These are phyloP conservation scores for Nitzschia putrida DNA, from an alignment of 108 stramenopile species.

Conservation along the genomic window DNA sequence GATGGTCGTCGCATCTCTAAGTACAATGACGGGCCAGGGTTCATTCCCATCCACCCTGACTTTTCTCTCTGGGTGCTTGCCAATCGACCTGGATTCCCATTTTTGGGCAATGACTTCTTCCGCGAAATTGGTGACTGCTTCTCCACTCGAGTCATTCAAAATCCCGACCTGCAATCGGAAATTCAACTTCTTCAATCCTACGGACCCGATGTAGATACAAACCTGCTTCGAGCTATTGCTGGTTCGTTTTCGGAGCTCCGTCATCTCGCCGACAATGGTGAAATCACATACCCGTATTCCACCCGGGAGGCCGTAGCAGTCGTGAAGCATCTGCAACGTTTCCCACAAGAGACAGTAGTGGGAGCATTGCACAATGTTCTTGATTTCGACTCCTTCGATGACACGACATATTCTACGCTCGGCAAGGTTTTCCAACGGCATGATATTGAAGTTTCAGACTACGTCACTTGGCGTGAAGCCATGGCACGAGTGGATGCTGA, in stretches of 20 bases:
- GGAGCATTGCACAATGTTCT: conserved; percentile 79
- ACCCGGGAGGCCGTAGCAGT: conserved; percentile 82
- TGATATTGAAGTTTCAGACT: conserved; percentile 37
- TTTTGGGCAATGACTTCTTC: conserved; percentile 87
- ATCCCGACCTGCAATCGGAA: conserved; percentile 67
- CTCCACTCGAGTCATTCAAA: conserved; percentile 55
- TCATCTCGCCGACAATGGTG: conserved; percentile 54
- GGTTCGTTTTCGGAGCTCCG: conserved; percentile 72
- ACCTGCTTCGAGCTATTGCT: conserved; percentile 52
- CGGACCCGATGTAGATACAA: conserved; percentile 54
- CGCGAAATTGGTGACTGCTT: conserved; percentile 80
- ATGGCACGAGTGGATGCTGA: neutral
- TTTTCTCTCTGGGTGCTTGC: conserved; percentile 79
- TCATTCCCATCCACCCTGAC: conserved; percentile 71
- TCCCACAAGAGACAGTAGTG: conserved; percentile 68
- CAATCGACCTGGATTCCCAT: conserved; percentile 90
- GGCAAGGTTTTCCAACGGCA: conserved; percentile 49
- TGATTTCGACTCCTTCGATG: conserved; percentile 77
- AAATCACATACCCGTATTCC: conserved; percentile 78
- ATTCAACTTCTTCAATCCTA: conserved; percentile 60
- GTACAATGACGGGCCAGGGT: conserved; percentile 21
- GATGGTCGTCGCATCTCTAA: conserved; percentile 70
- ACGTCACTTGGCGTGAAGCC: conserved; percentile 42
- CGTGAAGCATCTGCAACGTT: conserved; percentile 78
- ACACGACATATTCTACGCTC: conserved; percentile 38